These are phyloP conservation scores for Carex myosuroides DNA, from an alignment of 176 grass and related monocot species.

Conservation along the genomic window DNA sequence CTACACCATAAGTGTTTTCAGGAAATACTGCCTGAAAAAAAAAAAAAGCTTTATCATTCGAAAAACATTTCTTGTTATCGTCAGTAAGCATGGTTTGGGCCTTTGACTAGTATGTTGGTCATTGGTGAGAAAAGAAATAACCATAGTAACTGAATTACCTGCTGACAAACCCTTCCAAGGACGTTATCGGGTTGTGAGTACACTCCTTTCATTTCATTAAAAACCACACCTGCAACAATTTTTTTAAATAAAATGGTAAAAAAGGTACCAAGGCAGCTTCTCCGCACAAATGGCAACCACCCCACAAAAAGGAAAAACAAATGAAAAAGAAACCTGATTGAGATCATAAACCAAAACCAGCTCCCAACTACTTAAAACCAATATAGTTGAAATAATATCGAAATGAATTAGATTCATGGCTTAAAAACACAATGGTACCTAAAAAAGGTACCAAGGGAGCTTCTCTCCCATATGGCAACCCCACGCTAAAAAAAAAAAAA, in stretches of 20 bases:
- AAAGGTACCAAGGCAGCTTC: neutral
- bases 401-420: neutral
- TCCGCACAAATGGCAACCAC: neutral
- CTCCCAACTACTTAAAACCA: neutral
- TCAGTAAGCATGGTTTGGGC: neutral
- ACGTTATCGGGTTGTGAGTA: conserved; percentile 97
- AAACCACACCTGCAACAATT: conserved; percentile 72
- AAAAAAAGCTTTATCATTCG: neutral
- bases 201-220: conserved; percentile 99
- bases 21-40: conserved; percentile 81
- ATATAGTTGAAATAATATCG: neutral
- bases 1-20: conserved; percentile 94
- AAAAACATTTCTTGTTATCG: neutral
- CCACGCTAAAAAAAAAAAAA: neutral
- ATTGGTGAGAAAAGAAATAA: conserved; percentile 1
- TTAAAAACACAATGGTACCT: neutral
- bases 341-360: neutral
- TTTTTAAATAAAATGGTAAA: neutral
- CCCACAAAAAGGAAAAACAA: neutral
- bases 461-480: neutral
- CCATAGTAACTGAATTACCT: conserved; percentile 37
- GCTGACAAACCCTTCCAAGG: conserved; percentile 72
- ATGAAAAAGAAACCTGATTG: neutral
- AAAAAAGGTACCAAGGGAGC: neutral
- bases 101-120: neutral